A percentile compares a stretch with the other conserved stretches of the same genome.
Conservation (phyloP, 2,329 filamentous ascomycete genomes). For the Phyllosticta paracitricarpa region DNA sequence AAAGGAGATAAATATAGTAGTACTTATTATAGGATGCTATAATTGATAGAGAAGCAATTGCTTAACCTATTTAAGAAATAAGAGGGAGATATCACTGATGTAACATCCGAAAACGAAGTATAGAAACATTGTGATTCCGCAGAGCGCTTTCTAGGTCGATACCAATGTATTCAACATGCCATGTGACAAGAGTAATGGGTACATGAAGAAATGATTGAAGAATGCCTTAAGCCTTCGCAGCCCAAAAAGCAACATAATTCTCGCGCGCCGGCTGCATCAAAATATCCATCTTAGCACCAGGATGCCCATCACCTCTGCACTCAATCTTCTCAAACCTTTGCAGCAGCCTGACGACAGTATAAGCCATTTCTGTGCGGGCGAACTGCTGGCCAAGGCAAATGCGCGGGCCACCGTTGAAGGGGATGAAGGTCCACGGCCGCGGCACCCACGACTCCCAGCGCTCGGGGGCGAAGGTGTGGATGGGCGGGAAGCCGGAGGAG, state of each 20-base stretch:
- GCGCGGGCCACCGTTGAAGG: conserved; percentile 39
- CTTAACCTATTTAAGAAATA: too few relatives aligned
- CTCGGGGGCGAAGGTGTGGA: conserved; percentile 37
- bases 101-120: too few relatives aligned
- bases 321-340: conserved; percentile 32
- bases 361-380: conserved; percentile 41
- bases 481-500: conserved; percentile 30
- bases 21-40: too few relatives aligned
- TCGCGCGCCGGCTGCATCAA: conserved; percentile 36
- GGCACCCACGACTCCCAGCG: conserved; percentile 42
- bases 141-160: too few relatives aligned
- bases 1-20: too few relatives aligned
- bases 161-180: too few relatives aligned
- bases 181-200: too few relatives aligned
- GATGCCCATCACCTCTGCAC: conserved; percentile 26
- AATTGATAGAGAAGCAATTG: too few relatives aligned
- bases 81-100: too few relatives aligned
- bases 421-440: conserved; percentile 36
- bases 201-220: neutral
- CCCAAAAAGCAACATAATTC: conserved; percentile 30
- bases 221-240: conserved; percentile 3
- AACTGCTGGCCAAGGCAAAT: conserved; percentile 45
- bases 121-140: too few relatives aligned
- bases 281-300: conserved; percentile 37
- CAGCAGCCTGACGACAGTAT: conserved; percentile 37